These are phyloP conservation scores for Pichia cactophila DNA, from an alignment of 1,139 yeast species.

Conservation along the genomic window DNA sequence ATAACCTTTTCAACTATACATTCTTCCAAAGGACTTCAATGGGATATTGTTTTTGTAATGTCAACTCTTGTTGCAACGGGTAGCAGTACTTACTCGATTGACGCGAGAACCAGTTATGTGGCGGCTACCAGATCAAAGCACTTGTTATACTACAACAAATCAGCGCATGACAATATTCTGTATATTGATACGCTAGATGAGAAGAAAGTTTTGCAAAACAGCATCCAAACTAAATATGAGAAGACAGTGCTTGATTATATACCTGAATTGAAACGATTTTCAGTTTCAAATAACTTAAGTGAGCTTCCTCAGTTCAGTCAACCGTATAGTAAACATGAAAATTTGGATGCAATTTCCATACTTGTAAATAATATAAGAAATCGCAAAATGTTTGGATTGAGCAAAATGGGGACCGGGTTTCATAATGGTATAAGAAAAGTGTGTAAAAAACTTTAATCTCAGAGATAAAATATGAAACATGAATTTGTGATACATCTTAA, in stretches of 20 bases:
- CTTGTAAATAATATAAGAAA: neutral
- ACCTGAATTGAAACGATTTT: conserved; percentile 7
- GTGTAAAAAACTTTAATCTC: neutral
- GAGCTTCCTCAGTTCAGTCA: conserved; percentile 7
- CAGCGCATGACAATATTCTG: conserved; percentile 15
- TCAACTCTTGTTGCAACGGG: neutral
- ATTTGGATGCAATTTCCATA: neutral
- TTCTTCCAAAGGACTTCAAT: conserved; percentile 65
- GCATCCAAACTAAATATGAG: conserved; percentile 1
- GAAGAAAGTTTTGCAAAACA: neutral
- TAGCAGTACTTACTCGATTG: neutral
- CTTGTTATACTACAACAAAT: conserved; percentile 38
- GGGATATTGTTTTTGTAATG: conserved; percentile 54
- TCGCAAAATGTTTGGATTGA: neutral
- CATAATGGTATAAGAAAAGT: neutral
- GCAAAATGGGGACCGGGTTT: neutral
- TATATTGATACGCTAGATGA: conserved; percentile 14
- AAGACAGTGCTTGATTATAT: conserved; percentile 5
- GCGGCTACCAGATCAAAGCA: conserved; percentile 58
- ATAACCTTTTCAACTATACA: conserved; percentile 55
- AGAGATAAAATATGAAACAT: neutral
- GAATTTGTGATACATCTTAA: neutral
- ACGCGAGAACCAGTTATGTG: conserved; percentile 35
- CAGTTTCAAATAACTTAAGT: conserved; percentile 6
- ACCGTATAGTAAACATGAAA: neutral